Evolutionary conservation across 768 basidiomycete species (phyloP).

Genomic region (Suillus paluster): DNA sequence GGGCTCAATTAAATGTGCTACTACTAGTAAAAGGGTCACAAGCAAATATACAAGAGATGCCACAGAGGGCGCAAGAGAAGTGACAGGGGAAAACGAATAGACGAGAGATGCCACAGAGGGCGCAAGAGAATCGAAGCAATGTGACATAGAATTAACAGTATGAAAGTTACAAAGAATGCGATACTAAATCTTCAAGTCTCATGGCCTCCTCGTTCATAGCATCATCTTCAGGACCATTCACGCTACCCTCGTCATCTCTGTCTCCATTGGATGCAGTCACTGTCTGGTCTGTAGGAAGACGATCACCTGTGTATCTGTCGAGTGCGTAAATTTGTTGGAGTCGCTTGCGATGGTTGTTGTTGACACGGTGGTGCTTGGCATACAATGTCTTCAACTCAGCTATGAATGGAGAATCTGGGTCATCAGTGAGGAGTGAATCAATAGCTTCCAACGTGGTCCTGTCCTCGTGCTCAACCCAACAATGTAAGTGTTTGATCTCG

Average conservation of each 20-base stretch:
- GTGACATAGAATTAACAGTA: not conserved
- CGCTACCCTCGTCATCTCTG: not conserved
- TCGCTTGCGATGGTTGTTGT: not conserved
- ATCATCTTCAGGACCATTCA: not conserved
- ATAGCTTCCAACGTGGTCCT: too few relatives aligned
- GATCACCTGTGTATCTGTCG: not conserved
- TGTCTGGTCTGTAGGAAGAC: not conserved
- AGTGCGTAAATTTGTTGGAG: not conserved
- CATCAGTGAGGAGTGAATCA: too few relatives aligned
- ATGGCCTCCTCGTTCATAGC: not conserved
- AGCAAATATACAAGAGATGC: too few relatives aligned
- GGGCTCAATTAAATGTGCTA: too few relatives aligned
- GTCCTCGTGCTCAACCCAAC: too few relatives aligned
- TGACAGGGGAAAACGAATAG: too few relatives aligned
- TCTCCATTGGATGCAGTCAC: not conserved
- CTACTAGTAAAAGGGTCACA: too few relatives aligned
- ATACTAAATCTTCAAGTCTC: not conserved
- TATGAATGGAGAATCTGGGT: too few relatives aligned
- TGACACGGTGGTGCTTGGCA: too few relatives aligned
- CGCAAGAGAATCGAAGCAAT: not conserved
- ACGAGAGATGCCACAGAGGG: not conserved
- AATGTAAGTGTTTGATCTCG: too few relatives aligned
- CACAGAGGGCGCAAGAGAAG: too few relatives aligned
- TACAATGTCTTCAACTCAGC: too few relatives aligned
- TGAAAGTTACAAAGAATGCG: not conserved